Evolutionary conservation across 495 filamentous ascomycete species (phyloP), one percentile per base, ranked within the genome.

Genomic region (Aspergillus mulundensis): DNA sequence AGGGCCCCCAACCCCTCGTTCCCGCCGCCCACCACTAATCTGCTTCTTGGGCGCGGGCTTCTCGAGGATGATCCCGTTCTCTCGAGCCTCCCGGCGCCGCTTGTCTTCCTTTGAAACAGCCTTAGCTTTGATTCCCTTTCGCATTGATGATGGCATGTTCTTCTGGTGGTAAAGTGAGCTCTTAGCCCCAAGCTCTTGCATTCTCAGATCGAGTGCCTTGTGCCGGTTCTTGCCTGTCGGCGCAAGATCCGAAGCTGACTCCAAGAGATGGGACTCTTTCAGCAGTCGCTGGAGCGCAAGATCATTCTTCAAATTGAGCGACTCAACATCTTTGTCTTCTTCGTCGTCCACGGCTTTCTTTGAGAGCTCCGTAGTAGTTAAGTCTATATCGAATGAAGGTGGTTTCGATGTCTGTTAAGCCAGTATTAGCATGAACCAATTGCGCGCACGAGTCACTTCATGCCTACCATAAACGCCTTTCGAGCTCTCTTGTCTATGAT

Each of bases 1-100:
- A 1, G 92, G 89, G 41, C 81, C 81, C 44, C 84, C 88, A 62
- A 96, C 81, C 4, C 84, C 84, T 61, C 83, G 79, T 45, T 91
- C 83, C 54, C 82, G 77, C 55, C 71, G 79, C 38, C 73, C 70
- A 14, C 57, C 63, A 7, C 70, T 73, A 30, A 68, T 74, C 40
- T 68, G 76, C 45, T 65, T 56, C 53, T 79, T 84, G 45, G 66
- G 73, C 5, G 68, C 72, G 23, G 78, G 80, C 57, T 83, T 85
- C 75, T 97, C 94, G 2, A 98, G 76, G 53, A 97, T 82, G 56
- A 97, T 87, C 7, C 94, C 94, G 59, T 91, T 95, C 72, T 97
- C 91, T 60, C 80, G 83, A 7, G 94, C 94, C 61, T 95, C 89
- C 25, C 71, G 76, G 28, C 94, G 73, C 32, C 94, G 73, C 65